These are phyloP conservation scores for Scenedesmus sp. DNA, from an alignment of 163 green algal species.

Conservation along the genomic window DNA sequence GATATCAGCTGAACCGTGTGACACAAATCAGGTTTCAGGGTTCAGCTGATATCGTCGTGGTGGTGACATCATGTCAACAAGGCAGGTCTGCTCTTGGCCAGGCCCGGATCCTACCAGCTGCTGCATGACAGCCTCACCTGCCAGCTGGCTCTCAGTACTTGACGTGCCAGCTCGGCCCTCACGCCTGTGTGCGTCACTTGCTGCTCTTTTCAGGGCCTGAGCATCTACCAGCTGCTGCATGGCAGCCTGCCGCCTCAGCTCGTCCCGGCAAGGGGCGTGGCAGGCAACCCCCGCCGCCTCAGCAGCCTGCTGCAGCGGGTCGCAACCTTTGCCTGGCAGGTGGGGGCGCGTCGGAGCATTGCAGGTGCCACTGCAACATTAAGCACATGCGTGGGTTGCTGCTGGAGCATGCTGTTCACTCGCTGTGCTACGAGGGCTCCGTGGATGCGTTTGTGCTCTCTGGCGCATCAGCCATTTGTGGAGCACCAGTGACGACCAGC, in stretches of 20 bases:
- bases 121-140: not conserved
- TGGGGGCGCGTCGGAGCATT: not conserved
- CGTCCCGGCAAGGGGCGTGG: not conserved
- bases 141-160: too few species aligned
- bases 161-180: not conserved
- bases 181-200: not conserved
- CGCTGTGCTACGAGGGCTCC: too few species aligned
- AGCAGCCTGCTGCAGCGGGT: slow-evolving; percentile 18
- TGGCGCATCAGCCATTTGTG: too few species aligned
- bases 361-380: too few species aligned
- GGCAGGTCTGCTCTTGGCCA: not conserved
- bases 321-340: slow-evolving; percentile 22
- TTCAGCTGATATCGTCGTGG: too few species aligned
- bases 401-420: too few species aligned
- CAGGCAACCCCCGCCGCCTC: not conserved
- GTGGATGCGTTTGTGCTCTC: too few species aligned
- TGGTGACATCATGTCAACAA: too few species aligned
- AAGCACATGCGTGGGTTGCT: too few species aligned
- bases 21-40: too few species aligned
- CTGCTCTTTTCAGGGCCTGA: not conserved
- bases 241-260: slow-evolving; percentile 13
- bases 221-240: not conserved
- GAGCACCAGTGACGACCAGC: too few species aligned
- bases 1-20: too few species aligned
- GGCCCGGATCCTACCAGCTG: not conserved